Base-by-base conservation (phyloP, 371 early-diverging fungal genomes). In the Mucor circinelloides region DNA sequence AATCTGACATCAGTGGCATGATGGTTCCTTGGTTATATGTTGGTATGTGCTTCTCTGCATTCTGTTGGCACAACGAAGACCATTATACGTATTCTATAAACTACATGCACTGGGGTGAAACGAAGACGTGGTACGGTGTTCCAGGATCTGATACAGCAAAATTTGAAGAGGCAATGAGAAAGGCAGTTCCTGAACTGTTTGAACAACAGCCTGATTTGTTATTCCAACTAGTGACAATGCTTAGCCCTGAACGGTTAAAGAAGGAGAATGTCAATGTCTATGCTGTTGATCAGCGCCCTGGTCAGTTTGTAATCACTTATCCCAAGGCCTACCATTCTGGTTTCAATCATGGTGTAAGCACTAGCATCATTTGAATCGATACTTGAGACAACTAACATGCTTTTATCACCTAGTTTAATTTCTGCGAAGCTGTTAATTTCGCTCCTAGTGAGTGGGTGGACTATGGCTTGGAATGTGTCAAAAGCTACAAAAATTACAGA, bases 51-150 rank as follows among this genome's bases (percentile, higher is more conserved):
- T 96, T 97, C 67, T 93, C 94, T 34, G 95, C 98, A 2, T 97
- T 98, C 70, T 97, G 98, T 76, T 98, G 99, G 99, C 98, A 98
- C 72, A 94, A 92, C 40, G 99, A 98, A 77, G 98, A 98, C 72
- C 97, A 97, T 73, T 95, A 92, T 77, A 94, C 95, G 3, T 97
- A 96, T 68, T 95, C 95, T 12, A 90, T 97, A 80, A 98, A 97
- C 77, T 98, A 98, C 79, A 89, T 92, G 86, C 98, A 97, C 69
- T 92, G 90, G 89, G 98, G 98, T 9, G 98, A 95, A 63, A 93
- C 97, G 21, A 98, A 98, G 78, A 97, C 97, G 0, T 97, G 98
- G 98, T 98, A 98, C 69, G 95, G 95, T 19, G 88, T 98, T n/a
- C 97, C 99, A 10, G 93, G 92, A 2, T 78, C 85, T 4, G 86